Evolutionary conservation across 176 grass and related monocot species (phyloP), one percentile per base, ranked within the genome.

Genomic region (Aegilops longissima): DNA sequence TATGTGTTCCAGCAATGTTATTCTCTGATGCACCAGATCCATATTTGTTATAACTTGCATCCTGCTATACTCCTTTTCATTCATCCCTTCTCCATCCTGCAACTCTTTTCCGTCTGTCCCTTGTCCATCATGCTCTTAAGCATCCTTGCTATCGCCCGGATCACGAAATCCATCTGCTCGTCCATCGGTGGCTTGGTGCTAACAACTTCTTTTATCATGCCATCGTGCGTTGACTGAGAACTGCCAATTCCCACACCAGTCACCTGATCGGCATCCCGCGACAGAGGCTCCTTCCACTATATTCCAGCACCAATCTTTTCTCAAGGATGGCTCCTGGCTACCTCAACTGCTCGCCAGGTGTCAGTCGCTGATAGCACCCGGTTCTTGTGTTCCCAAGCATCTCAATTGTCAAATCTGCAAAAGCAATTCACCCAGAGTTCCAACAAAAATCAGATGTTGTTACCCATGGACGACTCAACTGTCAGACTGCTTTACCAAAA

Each of bases 351-450:
- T 80, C 90, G 87, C 59, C 83, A 83, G 66, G 87, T 72, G 33
- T 91, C 76, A 0, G 84, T 77, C 36, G 91, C 91, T 0, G 89
- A 98, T 52, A 98, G 65, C 38, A 92, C 84, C 10, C 96, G 77
- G 91, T 82, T 95, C 34, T 91, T 98, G 80, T 90, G 93, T 95
- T 90, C 72, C 73, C 88, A 20, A 87, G 76, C 14, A 36, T 88
- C 40, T 44, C 86, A 36, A 89, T 80, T 13, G 84, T 87, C 82
- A 90, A 87, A 87, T 94, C 86, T 89, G 52, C 59, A 85, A 47
- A 71, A 76, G 5, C 77, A 64, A 74, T 31, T 68, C n/a, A 27
- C 20, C 73, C 6, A 66, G 87, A 87, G 2, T 61, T 65, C 6
- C 70, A 47, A 35, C 3, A 34, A 79, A 89, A 21, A 31, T 18